Evolutionary conservation across 305 asterid genomes (phyloP).

Genomic region (Fraxinus sp.): DNA sequence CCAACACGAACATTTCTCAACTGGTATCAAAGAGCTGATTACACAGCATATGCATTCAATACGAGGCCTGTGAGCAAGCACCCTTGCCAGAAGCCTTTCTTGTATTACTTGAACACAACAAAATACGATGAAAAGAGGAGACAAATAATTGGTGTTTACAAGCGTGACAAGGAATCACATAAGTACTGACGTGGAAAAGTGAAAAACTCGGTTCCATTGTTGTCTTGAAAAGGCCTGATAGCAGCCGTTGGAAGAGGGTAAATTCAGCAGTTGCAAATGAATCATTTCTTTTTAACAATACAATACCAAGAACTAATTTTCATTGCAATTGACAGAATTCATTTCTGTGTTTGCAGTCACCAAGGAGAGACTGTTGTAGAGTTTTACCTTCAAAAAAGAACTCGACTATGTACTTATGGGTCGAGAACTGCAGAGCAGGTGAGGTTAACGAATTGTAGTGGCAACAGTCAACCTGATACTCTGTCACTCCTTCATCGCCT

Average conservation of each 20-base stretch:
- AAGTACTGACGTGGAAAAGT: conserved; percentile 74
- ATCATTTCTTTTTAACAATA: background rate
- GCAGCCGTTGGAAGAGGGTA: conserved; percentile 74
- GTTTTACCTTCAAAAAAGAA: conserved; percentile 59
- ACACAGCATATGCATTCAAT: conserved; percentile 88
- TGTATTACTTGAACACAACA: conserved; percentile 58
- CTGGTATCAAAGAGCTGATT: conserved; percentile 81
- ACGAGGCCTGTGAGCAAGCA: conserved; percentile 79
- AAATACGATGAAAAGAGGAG: conserved; percentile 54
- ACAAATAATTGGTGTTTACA: conserved; percentile 66
- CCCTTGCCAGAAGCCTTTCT: conserved; percentile 87
- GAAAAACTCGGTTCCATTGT: conserved; percentile 47
- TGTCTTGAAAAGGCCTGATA: conserved; percentile 67
- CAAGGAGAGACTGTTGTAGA: conserved; percentile 89
- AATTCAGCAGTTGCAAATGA: background rate
- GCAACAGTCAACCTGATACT: conserved; percentile 12
- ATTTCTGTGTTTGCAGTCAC: conserved; percentile 58
- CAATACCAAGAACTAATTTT: background rate
- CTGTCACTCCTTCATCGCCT: background rate
- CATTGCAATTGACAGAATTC: background rate
- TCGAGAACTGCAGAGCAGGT: conserved; percentile 70
- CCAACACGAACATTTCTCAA: conserved; percentile 82
- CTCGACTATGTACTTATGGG: conserved; percentile 61
- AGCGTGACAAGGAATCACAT: conserved; percentile 44
- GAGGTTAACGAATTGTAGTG: conserved; percentile 54